Base-by-base conservation (phyloP, 768 basidiomycete species). In the Phanerochaete carnosa region DNA sequence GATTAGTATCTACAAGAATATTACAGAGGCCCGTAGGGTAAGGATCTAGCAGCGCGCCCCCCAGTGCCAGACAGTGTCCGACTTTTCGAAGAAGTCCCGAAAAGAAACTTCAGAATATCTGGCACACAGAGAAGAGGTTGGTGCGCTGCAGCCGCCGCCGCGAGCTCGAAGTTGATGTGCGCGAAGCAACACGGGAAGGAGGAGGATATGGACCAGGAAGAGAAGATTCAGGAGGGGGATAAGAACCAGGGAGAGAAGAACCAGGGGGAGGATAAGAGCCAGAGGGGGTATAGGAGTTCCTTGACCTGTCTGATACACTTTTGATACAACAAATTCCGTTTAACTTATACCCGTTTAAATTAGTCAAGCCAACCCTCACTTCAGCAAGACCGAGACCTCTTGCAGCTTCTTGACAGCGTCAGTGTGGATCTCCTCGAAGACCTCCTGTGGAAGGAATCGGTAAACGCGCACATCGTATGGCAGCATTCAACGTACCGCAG, bases 391-490 rank as follows among this genome's bases (percentile, higher is more conserved):
- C 23, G 62, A 45, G 8, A 37, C 53, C 37, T 45, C 29, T 26
- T 49, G 30, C 16, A 62, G 58, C 52, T 5, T 49, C 52, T 59
- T 45, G n/a, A 62, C 57, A n/a, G 62, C 47, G 12, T 58, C 62
- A 32, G 22, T 50, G 56, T 62, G 62, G 26, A 62, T 45, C 46
- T 62, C 62, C 15, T 55, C 32, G 59, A 64, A 54, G 37, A 64
- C 59, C 13, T 60, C 59, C 63, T 64, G 51, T 19, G 30, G 29
- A 16, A n/a, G 11, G 2, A 19, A 52, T 29, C 15, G 51, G 16
- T 16, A 33, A n/a, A n/a, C 4, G 1, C 4, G 12, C 25, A 15
- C 46, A 12, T 35, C 16, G 19, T 2, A 46, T 30, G n/a, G 25
- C 3, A 30, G 2, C 6, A 26, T 13, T 6, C 19, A 1, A 60